These are phyloP conservation scores for Russula griseocarnosa DNA, from an alignment of 768 basidiomycete genomes.

Conservation along the genomic window DNA sequence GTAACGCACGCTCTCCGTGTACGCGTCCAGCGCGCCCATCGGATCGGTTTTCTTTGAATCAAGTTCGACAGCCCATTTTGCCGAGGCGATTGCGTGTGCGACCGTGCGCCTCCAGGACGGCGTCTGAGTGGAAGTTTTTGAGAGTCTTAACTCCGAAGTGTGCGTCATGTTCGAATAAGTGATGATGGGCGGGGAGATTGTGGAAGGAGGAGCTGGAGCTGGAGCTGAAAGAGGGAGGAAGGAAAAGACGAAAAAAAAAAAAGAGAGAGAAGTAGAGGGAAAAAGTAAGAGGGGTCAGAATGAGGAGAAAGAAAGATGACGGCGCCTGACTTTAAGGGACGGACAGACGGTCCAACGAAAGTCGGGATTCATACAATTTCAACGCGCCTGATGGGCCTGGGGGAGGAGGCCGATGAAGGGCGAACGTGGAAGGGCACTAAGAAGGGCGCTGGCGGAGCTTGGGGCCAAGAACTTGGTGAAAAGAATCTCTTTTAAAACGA, in stretches of 20 bases:
- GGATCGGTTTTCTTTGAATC: constrained; percentile 11
- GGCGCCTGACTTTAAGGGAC: neutral
- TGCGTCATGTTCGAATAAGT: neutral
- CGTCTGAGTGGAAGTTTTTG: neutral
- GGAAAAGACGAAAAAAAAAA: neutral
- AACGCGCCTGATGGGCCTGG: neutral
- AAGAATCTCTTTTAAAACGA: no score
- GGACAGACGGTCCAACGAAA: neutral
- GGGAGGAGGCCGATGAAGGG: no score
- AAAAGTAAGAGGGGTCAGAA: no score
- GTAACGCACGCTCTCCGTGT: constrained; percentile 15
- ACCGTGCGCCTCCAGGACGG: constrained; percentile 23
- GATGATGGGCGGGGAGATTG: neutral
- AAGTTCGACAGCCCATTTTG: constrained; percentile 18
- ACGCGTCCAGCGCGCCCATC: constrained; percentile 8
- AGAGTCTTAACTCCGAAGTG: neutral
- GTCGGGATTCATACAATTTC: neutral
- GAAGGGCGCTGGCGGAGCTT: neutral
- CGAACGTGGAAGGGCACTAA: neutral
- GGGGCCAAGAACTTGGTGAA: no score
- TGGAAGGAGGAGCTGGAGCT: neutral
- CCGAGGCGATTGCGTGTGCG: constrained; percentile 12
- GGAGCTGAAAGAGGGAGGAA: neutral
- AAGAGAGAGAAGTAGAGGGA: neutral
- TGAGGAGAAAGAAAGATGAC: neutral